Evolutionary conservation across 1,284 basidiomycete species (phyloP), one percentile per base, ranked within the genome.

Genomic region (Cutaneotrichosporon dermatis): DNA sequence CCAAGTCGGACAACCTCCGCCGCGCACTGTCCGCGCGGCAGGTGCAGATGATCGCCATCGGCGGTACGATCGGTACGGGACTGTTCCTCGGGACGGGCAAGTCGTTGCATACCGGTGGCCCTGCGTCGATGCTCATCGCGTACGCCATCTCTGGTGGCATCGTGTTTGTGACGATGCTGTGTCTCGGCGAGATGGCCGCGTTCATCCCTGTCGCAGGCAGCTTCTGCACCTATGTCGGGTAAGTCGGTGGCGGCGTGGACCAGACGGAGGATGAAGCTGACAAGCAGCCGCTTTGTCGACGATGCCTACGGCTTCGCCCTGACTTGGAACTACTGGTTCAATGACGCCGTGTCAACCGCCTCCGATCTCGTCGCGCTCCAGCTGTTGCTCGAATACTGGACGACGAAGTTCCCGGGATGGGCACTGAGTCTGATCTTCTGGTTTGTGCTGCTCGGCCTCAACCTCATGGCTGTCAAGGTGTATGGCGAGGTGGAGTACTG

Each of bases 331-430:
- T 90, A 89, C 72, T 49, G 45, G 54, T 42, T 49, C 16, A 49
- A 49, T n/a, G 39, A 49, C 25, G 69, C 76, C 25, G 79, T 81
- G 61, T 76, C 89, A 57, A 80, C 91, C 11, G 89, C 90, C 2
- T 86, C 88, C 4, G 90, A 92, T 69, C 78, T 92, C 9, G 85
- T 85, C 58, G 89, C 89, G 15, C 84, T 87, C 0, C 83, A 89
- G 5, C 83, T 92, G n/a, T 78, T 92, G n/a, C 86, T 92, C 65
- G 82, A 86, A 50, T 88, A 84, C 70, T 92, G 89, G 88, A 70
- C 72, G 70, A 66, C 73, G 3, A 89, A 83, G 70, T 84, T 85
- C 62, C 86, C 86, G 8, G 85, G 81, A 43, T 63, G 89, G 89
- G 60, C 60, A 5, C 54, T 62, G 4, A 86, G 92, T 58, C 82